phyloP scores from a whole-genome alignment of 2,329 filamentous ascomycete species.

The Ceratocystis diversiconidia region DNA sequence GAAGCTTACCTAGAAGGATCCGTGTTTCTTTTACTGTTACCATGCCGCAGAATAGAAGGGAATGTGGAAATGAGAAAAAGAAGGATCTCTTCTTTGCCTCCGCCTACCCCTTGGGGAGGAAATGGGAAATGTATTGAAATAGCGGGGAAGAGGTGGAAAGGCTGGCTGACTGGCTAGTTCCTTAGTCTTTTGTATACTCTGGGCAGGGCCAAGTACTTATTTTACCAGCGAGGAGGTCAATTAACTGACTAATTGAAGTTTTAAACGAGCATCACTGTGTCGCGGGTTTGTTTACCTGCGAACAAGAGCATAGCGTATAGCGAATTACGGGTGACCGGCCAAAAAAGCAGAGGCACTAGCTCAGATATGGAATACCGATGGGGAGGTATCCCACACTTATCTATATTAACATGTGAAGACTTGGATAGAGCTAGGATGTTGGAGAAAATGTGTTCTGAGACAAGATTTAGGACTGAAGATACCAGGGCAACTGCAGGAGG shows the following conservation, averaged over 20 bases:
- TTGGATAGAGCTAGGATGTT: not conserved
- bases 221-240: not conserved
- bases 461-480: too few relatives aligned
- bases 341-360: not conserved
- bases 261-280: not conserved
- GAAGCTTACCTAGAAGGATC: slow-evolving; percentile 68
- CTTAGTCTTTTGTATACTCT: not conserved
- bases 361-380: not conserved
- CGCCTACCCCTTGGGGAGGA: not conserved
- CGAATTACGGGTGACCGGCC: not conserved
- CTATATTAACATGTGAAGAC: not conserved
- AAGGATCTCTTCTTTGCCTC: too few relatives aligned
- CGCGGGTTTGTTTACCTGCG: too few relatives aligned
- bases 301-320: not conserved
- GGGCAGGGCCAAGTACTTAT: not conserved
- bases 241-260: not conserved
- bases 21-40: not conserved
- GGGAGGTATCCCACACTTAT: not conserved
- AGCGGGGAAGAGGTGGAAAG: not conserved
- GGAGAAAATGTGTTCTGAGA: not conserved
- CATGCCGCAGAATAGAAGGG: not conserved
- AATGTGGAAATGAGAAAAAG: not conserved
- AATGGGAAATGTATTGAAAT: not conserved
- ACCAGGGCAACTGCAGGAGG: too few relatives aligned
- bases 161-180: not conserved